A percentile compares a stretch with the other conserved stretches of the same genome.
Evolutionary conservation across 306 rosid species (phyloP).

Genomic region (Hippophae gyantsensis): DNA sequence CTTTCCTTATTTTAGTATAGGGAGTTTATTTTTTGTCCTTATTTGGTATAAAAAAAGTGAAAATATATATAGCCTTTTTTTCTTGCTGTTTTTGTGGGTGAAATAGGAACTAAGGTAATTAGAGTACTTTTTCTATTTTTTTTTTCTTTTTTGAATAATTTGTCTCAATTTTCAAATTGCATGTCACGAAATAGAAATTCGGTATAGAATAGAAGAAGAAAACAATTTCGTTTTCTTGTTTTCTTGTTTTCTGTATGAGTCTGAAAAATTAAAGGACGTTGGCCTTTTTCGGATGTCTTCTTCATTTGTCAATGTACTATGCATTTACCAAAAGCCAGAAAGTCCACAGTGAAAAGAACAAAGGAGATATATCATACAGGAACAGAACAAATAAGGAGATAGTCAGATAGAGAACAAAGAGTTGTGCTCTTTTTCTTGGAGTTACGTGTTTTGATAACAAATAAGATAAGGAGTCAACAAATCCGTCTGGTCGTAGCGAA

Average conservation of each 20-base stretch:
- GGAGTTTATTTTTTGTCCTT: not conserved
- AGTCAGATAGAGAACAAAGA: not conserved
- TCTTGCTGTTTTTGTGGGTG: not conserved
- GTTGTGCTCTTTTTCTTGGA: not conserved
- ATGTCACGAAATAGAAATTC: not conserved
- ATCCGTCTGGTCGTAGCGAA: slow-evolving; percentile 15
- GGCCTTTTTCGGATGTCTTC: not conserved
- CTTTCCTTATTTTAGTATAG: slow-evolving; percentile 1
- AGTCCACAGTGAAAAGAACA: slow-evolving; percentile 5
- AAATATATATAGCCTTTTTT: slow-evolving; percentile 3
- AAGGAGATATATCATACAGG: not conserved
- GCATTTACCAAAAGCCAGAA: not conserved
- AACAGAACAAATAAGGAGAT: not conserved
- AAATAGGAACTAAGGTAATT: not conserved
- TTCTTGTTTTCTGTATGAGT: not conserved
- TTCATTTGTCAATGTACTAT: not conserved
- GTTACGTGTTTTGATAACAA: slow-evolving; percentile 18
- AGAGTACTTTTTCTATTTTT: not conserved
- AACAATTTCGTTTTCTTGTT: not conserved
- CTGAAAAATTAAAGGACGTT: slow-evolving; percentile 8
- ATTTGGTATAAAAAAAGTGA: slow-evolving; percentile 8
- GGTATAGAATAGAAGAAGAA: not conserved
- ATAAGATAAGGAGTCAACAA: slow-evolving; percentile 15
- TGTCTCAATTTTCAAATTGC: slow-evolving; percentile 8
- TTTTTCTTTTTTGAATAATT: slow-evolving; percentile 8